Evolutionary conservation across 306 rosid genomes (phyloP), one percentile per base, ranked within the genome.

Genomic region (Quercus wislizeni): DNA sequence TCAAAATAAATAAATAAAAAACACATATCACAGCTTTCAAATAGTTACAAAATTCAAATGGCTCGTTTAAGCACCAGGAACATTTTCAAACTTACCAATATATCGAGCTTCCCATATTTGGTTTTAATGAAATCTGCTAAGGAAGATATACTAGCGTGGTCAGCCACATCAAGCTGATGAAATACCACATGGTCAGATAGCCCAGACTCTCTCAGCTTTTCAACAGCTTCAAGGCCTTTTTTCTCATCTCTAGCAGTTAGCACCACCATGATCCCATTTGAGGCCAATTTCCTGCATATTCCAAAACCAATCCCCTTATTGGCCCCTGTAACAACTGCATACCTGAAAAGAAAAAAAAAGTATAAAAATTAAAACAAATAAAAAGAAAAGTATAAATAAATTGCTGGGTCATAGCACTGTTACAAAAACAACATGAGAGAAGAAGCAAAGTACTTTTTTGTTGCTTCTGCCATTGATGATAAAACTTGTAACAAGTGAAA

Each of bases 231-330:
- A 65, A 31, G 23, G 18, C 51, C 71, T 12, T 6, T 31, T 19
- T 65, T 31, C 71, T 65, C 71, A 33, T 65, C 71, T 65, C 71
- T 65, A 2, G 71, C 71, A 27, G 51, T 65, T 15, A 65, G 14
- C 25, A 65, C 71, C 71, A 17, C 43, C 31, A 65, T 46, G 46
- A 65, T 6, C 71, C 71, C 71, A 1, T 18, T 18, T 18, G 25
- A 65, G 23, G 71, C 71, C 51, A 65, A 31, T 46, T 65, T 20
- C 31, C 71, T 65, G 21, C 9, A 30, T 18, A 33, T 65, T 65
- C 31, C 71, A 65, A 17, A 65, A 2, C 71, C 71, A 31, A 65
- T 7, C 13, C 71, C 71, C 23, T 31, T 65, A 65, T 65, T 65
- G 18, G 49, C 21, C 10, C 71, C 71, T 3, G 25, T 65, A 33